These are phyloP conservation scores for Spergularia azorica DNA, from an alignment of 179 eudicot genomes.

Conservation along the genomic window DNA sequence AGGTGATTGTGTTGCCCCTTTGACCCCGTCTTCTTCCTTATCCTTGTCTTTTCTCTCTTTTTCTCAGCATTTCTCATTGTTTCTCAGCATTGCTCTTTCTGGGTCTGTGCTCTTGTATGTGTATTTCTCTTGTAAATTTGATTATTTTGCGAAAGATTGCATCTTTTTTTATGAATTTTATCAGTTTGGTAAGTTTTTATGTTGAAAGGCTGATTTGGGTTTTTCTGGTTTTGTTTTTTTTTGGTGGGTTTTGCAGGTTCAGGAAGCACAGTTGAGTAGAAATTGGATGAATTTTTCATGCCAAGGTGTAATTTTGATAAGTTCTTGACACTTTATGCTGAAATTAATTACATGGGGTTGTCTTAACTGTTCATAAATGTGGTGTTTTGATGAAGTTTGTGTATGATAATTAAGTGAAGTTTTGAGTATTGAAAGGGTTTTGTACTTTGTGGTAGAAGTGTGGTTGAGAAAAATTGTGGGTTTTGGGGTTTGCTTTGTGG, in stretches of 20 bases:
- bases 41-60: neutral
- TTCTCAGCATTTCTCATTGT: neutral
- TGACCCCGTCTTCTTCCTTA: neutral
- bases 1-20: conserved; percentile 49
- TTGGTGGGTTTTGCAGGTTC: conserved; percentile 24
- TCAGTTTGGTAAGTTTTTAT: too few relatives aligned
- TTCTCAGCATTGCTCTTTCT: conserved; percentile 6
- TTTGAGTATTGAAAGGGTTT: conserved; percentile 18
- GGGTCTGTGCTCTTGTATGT: conserved; percentile 1
- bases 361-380: neutral
- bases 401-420: conserved; percentile 9
- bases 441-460: conserved; percentile 12
- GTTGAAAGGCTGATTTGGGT: neutral
- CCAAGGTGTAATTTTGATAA: conserved; percentile 29
- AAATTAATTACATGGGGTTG: conserved; percentile 19
- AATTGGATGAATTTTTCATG: conserved; percentile 14
- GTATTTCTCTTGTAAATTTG: conserved; percentile 11
- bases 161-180: neutral
- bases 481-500: conserved; percentile 23
- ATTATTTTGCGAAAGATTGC: conserved; percentile 5
- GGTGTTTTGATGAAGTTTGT: conserved; percentile 18
- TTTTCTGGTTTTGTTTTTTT: neutral
- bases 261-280: conserved; percentile 10
- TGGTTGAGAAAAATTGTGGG: conserved; percentile 22
- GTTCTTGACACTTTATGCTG: conserved; percentile 19